A percentile compares a stretch with the other conserved stretches of the same genome.
These are phyloP conservation scores for Diaporthe ilicicola DNA, from an alignment of 2,329 filamentous ascomycete genomes.

Conservation along the genomic window DNA sequence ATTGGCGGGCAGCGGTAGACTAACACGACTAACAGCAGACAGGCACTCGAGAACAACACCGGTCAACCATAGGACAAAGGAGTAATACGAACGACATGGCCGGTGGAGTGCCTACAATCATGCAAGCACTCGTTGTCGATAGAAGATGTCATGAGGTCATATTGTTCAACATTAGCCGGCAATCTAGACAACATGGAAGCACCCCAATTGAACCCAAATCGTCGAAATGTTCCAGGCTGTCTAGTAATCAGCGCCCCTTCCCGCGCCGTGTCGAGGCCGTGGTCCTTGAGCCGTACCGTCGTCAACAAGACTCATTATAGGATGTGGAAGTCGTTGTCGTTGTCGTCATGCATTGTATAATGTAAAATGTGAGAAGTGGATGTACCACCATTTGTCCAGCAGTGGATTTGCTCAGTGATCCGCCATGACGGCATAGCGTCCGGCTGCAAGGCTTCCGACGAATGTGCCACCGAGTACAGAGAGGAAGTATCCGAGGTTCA, in stretches of 20 bases:
- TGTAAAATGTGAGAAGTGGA: neutral
- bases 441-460: slow-evolving; percentile 83
- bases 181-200: neutral
- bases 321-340: neutral
- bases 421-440: slow-evolving; percentile 67
- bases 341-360: slow-evolving; percentile 8
- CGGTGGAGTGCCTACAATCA: neutral
- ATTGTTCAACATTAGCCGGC: neutral
- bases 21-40: neutral
- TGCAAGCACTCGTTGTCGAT: neutral
- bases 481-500: slow-evolving; percentile 82
- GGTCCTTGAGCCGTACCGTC: neutral
- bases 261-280: neutral
- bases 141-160: neutral
- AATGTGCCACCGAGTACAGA: slow-evolving; percentile 80
- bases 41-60: neutral
- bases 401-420: slow-evolving; percentile 53
- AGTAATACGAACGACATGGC: neutral
- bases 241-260: neutral
- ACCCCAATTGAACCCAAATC: neutral
- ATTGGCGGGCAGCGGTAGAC: neutral
- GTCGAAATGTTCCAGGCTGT: neutral
- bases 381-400: slow-evolving; percentile 19
- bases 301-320: neutral
- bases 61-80: neutral